Evolutionary conservation across 169 alveolate species (phyloP), one percentile per base, ranked within the genome.

Genomic region (Plasmodium billcollinsi): DNA sequence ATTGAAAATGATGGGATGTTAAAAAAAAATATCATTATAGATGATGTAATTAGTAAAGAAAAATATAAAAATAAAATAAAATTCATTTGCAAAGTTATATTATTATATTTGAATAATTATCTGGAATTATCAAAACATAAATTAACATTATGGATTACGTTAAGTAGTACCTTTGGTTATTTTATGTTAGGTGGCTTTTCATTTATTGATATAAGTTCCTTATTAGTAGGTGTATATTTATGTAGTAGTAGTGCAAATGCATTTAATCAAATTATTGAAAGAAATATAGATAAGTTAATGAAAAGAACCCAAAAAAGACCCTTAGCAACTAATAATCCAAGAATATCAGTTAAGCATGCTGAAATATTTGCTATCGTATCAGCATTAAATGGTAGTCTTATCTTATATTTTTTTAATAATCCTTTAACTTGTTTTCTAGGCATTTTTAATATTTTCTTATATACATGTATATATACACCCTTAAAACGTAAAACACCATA

Each of bases 171-270:
- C 29, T 90, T 91, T 50, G 95, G 96, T n/a, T 94, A 78, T 74
- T 91, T 93, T 52, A 94, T 94, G 96, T 50, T 88, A 50, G 93
- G 93, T 43, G 92, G 88, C 9, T 47, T 70, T 2, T 47, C 58
- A 29, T 4, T 45, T 50, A 49, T 6, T 33, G 65, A 72, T 71
- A 26, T 86, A 26, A 47, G 18, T 18, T 52, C 88, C 7, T 54
- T 86, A 62, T 11, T 24, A 29, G 15, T 65, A 2, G 97, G 97
- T 5, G 89, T 94, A 15, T 94, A 88, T 86, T 67, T 93, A 12
- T 94, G 97, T 73, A 93, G 96, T 90, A 70, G 94, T 12, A 94
- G 96, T 21, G 95, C 97, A 1, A 93, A 94, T 59, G 89, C 93
- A 26, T 91, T 93, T 85, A 94, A 94, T 71, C 97, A 94, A 29